Percentiles rank a stretch among this genome's conserved stretches.
Conservation (phyloP, 2,329 filamentous ascomycete species). For the Arthrobotrys musiformis region DNA sequence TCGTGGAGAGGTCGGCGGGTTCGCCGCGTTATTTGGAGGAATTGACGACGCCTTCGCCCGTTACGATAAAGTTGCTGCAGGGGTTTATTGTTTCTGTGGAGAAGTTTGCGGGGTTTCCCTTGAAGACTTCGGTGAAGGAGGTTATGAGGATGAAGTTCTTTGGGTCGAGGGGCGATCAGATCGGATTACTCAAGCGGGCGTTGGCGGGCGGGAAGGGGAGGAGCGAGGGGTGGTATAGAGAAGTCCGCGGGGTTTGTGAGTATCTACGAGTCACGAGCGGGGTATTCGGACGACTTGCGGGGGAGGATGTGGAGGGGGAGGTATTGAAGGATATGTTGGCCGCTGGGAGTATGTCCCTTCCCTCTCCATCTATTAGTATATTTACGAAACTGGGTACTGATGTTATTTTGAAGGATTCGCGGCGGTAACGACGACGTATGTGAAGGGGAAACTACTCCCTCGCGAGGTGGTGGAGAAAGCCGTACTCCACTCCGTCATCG, state of each 20-base stretch:
- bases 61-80: slow-evolving; percentile 24
- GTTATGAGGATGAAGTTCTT: slow-evolving; percentile 50
- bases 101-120: slow-evolving; percentile 43
- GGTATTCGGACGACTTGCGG: slow-evolving; percentile 68
- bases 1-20: slow-evolving; percentile 32
- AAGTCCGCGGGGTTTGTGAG: slow-evolving; percentile 50
- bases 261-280: slow-evolving; percentile 62
- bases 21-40: slow-evolving; percentile 47
- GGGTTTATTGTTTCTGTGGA: slow-evolving; percentile 18
- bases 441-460: slow-evolving; percentile 64
- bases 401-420: slow-evolving; percentile 50
- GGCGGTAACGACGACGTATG: slow-evolving; percentile 61
- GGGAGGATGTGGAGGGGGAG: slow-evolving; percentile 74
- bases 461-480: slow-evolving; percentile 72
- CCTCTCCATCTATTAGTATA: background rate
- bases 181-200: slow-evolving; percentile 32
- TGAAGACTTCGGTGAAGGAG: slow-evolving; percentile 38
- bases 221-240: slow-evolving; percentile 57
- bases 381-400: background rate
- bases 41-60: slow-evolving; percentile 19
- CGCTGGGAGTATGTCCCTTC: slow-evolving; percentile 68
- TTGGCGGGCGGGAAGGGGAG: slow-evolving; percentile 49
- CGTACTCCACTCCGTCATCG: slow-evolving; percentile 69
- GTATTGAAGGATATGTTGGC: slow-evolving; percentile 75
- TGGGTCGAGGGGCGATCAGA: slow-evolving; percentile 39